Base-by-base conservation (phyloP, 306 rosid species). In the Quercus berberidifolia region DNA sequence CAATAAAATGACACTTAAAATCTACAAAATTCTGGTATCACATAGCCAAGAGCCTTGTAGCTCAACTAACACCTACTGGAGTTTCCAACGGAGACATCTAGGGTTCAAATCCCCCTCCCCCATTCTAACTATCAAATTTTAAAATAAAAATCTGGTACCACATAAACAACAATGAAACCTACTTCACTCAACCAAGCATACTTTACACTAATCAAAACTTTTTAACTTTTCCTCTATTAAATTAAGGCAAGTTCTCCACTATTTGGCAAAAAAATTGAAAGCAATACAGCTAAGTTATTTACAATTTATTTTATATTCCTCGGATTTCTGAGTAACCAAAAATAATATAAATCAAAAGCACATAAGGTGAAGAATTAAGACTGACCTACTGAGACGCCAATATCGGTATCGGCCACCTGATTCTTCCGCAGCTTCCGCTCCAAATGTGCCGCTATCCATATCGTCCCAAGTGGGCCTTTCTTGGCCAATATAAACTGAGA, bases 371-470 rank as follows among this genome's bases (percentile, higher is more conserved):
- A 19, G 69, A 26, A 69, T 52, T 77, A 46, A 80, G 71, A 87
- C 96, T 83, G n/a, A 96, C 99, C 99, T 9, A 96, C 99, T 2
- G 99, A 96, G 79, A 91, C 92, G 33, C 99, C 99, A 57, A 96
- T 96, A 80, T 96, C 99, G 1, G 99, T 96, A 83, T 96, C 99
- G 0, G 99, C 99, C 63, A 96, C 99, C 91, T 96, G 98, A 84
- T 96, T 96, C 88, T 96, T 96, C 3, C 99, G 88, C 71, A 96
- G 94, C 91, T 96, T 96, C 91, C 99, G 86, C 91, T 96, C 99
- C 85, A 96, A 89, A 88, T 96, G 99, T 5, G 99, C 99, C 10
- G 99, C 99, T 77, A 96, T 96, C 99, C 99, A 96, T 90, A 96
- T 93, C 1, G 99, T 96, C 87, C 99, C 99, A 43, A 96, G 93